Percentiles rank a stretch among this genome's conserved stretches.
These are phyloP conservation scores for Herpetomonas samuelpessoai DNA, from an alignment of 208 protist genomes.

Conservation along the genomic window DNA sequence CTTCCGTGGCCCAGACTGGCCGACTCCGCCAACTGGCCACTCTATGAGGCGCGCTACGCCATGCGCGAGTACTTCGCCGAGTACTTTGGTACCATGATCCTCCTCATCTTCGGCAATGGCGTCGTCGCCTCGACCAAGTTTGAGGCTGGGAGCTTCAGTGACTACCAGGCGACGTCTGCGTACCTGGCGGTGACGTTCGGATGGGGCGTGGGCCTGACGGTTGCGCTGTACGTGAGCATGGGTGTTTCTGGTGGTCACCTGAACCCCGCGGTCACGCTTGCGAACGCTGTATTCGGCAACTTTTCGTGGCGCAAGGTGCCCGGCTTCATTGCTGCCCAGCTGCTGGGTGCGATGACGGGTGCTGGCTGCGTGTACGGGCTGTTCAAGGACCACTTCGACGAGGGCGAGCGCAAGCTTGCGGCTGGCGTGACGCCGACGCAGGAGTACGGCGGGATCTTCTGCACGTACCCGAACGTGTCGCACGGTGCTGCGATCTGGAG, in stretches of 20 bases:
- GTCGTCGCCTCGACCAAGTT: conserved; percentile 26
- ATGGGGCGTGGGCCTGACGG: conserved; percentile 36
- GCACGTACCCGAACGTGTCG: conserved; percentile 35
- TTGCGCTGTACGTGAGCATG: conserved; percentile 39
- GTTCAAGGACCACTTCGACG: conserved; percentile 32
- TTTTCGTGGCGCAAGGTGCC: conserved; percentile 52
- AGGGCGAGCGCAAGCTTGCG: conserved; percentile 4
- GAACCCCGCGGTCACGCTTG: conserved; percentile 50
- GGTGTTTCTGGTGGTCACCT: conserved; percentile 50
- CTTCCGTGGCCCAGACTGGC: not conserved
- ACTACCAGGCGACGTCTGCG: conserved; percentile 11
- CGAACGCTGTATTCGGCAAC: conserved; percentile 28
- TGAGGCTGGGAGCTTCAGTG: not conserved
- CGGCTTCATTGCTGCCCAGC: conserved; percentile 35
- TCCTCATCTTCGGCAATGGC: conserved; percentile 44
- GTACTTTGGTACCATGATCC: conserved; percentile 48
- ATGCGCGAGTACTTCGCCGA: conserved; percentile 50
- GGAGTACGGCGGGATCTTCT: conserved; percentile 35
- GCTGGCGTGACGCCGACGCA: conserved; percentile 22
- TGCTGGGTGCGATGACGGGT: conserved; percentile 32
- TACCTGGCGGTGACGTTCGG: conserved; percentile 39
- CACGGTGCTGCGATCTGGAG: conserved; percentile 28
- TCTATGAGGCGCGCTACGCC: conserved; percentile 22
- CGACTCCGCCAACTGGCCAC: conserved; percentile 18
- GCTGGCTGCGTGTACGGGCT: conserved; percentile 39